Base-by-base conservation (phyloP, 2,329 filamentous ascomycete genomes). In the Pseudogymnoascus destructans region DNA sequence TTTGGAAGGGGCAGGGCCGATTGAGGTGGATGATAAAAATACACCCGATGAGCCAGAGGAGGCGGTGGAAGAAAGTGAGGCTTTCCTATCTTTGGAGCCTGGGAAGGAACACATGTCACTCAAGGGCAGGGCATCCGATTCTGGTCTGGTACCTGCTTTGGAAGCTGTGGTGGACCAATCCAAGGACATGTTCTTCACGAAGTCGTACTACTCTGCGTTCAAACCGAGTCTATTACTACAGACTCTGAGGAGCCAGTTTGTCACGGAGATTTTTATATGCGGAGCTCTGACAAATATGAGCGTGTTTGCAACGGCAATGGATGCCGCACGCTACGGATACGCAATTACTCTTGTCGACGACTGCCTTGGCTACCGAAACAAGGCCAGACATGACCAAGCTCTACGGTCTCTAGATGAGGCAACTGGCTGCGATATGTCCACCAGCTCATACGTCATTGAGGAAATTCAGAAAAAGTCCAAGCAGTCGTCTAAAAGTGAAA, bases 171-270 rank as follows among this genome's bases (percentile, higher is more conserved):
- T 75, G 64, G 81, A 68, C 68, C 69, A n/a, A 8, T 55, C 58
- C 5, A 62, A 69, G 40, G 82, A 85, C 61, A 66, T 77, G 42
- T 68, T 74, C 49, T 69, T 83, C 58, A 73, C 64, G 13, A 97
- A 95, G 70, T 82, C 82, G 4, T 81, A 89, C 64, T 97, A 97
- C 71, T 97, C 93, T 3, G 91, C 91, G 11, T 91, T 97, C 68
- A 80, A 83, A 57, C 82, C 81, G 7, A 88, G 85, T 0, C 79
- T 80, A 55, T 76, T 97, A 13, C 77, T 97, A 6, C 77, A 86
- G 55, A 77, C 82, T n/a, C 73, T 97, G 49, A 82, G 91, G n/a
- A 83, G 84, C n/a, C 87, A 84, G 62, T 84, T 96, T 64, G 82
- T 95, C 60, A 95, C 90, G 1, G 87, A 96, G 66, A 75, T 98